phyloP scores from a whole-genome alignment of 1,284 basidiomycete species.

The Malassezia brasiliensis region DNA sequence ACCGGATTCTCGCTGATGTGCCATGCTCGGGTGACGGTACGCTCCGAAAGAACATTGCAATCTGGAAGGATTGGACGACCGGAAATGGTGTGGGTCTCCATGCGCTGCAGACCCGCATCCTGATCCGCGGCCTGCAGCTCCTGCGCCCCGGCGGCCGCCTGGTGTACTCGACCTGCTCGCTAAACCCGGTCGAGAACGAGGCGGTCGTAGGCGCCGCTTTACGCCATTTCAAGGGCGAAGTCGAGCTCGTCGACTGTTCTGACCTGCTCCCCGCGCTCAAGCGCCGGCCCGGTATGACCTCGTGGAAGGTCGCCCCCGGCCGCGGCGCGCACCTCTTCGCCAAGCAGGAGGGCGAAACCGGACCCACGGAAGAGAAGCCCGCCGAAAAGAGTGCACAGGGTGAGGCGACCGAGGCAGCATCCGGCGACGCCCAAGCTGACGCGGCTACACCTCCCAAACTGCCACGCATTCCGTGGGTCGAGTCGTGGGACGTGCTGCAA shows the following conservation, averaged over 20 bases:
- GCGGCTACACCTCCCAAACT: slow-evolving; percentile 15
- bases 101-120: slow-evolving; percentile 82
- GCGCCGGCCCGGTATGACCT: slow-evolving; percentile 52
- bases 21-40: slow-evolving; percentile 97
- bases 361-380: slow-evolving; percentile 17
- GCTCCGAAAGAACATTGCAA: slow-evolving; percentile 81
- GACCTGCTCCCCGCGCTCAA: slow-evolving; percentile 62
- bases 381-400: slow-evolving; percentile 14
- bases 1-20: slow-evolving; percentile 90
- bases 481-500: slow-evolving; percentile 35
- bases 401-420: not conserved
- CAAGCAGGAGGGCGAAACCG: slow-evolving; percentile 10
- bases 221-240: slow-evolving; percentile 53
- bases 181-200: slow-evolving; percentile 97
- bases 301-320: slow-evolving; percentile 42
- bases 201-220: slow-evolving; percentile 74
- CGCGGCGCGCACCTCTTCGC: slow-evolving; percentile 31
- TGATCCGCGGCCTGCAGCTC: slow-evolving; percentile 81
- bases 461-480: slow-evolving; percentile 37
- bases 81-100: slow-evolving; percentile 85
- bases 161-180: slow-evolving; percentile 94
- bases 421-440: slow-evolving; percentile 6
- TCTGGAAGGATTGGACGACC: slow-evolving; percentile 87
- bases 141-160: slow-evolving; percentile 76
- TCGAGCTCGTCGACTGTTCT: slow-evolving; percentile 72